Evolutionary conservation across 306 rosid genomes (phyloP), one percentile per base, ranked within the genome.

Genomic region (Cajanus cajan): DNA sequence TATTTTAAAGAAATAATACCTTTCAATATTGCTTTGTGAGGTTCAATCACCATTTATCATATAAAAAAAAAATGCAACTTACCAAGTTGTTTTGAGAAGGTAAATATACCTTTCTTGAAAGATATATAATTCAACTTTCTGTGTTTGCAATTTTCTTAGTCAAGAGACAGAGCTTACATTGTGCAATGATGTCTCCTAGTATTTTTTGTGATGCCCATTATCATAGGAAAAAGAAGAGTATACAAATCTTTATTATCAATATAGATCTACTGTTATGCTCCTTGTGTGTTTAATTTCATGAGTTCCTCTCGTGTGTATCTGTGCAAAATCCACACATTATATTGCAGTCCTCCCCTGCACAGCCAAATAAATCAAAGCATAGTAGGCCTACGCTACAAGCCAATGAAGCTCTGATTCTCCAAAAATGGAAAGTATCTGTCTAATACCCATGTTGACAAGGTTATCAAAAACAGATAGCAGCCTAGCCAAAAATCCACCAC

Each of bases 321-420:
- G 28, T 36, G 41, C 6, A 18, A 39, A 37, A 16, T 19, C 50
- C n/a, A 39, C 43, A 8, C 15, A 36, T 64, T 5, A 1, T 0
- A 18, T 31, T 61, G 22, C 37, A 61, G 54, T 36, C 34, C n/a
- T n/a, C n/a, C 39, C 64, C 37, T 39, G 25, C 68, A 50, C 39
- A 24, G 10, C 59, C 51, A 73, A 81, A 66, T 55, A 48, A 54
- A 2, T 48, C 33, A 68, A 66, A 73, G 52, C 43, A 65, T 19
- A 37, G 8, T 9, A 47, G 71, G 8, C 44, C 44, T 68, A 22
- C 76, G 44, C 31, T 28, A 28, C 47, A 64, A 80, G 59, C 63
- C 69, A 74, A 47, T 22, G 70, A 47, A 28, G 31, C 31, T 3
- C 31, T 64, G 52, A 44, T 73, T 37, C 21, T 45, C 81, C 72